These are phyloP conservation scores for Penicillium pulvis DNA, from an alignment of 495 filamentous ascomycete genomes.

Conservation along the genomic window DNA sequence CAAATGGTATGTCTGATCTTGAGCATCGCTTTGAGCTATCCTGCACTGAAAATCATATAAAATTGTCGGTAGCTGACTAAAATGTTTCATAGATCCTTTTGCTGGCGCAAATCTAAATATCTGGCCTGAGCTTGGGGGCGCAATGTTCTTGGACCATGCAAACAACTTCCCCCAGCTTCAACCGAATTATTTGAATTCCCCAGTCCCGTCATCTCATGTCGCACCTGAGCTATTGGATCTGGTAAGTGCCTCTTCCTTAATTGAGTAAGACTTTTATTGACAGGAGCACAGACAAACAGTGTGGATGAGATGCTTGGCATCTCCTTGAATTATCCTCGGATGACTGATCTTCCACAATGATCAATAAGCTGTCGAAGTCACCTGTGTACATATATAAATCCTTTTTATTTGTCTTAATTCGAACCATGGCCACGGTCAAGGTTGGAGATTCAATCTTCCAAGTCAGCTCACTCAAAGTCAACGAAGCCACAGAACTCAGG, in stretches of 20 bases:
- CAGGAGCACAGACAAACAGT: constrained; percentile 10
- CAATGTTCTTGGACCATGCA: constrained; percentile 13
- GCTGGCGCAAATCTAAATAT: neutral
- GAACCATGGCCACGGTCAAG: too few relatives aligned
- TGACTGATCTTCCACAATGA: neutral
- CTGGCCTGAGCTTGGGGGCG: constrained; percentile 5
- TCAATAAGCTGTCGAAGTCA: neutral
- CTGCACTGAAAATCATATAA: neutral
- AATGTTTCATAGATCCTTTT: neutral
- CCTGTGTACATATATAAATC: too few relatives aligned
- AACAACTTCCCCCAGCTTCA: neutral
- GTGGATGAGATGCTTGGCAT: constrained; percentile 19
- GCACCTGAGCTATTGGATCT: constrained; percentile 12
- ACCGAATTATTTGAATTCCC: neutral
- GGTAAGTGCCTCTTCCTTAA: neutral
- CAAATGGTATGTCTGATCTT: neutral
- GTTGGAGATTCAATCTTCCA: too few relatives aligned
- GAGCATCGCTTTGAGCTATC: neutral
- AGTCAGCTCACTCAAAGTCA: too few relatives aligned
- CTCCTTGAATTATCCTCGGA: constrained; percentile 15
- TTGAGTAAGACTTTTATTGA: neutral
- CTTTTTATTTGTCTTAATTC: too few relatives aligned
- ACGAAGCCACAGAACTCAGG: too few relatives aligned
- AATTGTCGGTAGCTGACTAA: neutral
- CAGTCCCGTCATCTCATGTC: neutral